Percentiles rank a stretch among this genome's conserved stretches.
Conservation (phyloP, 2,329 filamentous ascomycete species). For the Penicillium concentricum region DNA sequence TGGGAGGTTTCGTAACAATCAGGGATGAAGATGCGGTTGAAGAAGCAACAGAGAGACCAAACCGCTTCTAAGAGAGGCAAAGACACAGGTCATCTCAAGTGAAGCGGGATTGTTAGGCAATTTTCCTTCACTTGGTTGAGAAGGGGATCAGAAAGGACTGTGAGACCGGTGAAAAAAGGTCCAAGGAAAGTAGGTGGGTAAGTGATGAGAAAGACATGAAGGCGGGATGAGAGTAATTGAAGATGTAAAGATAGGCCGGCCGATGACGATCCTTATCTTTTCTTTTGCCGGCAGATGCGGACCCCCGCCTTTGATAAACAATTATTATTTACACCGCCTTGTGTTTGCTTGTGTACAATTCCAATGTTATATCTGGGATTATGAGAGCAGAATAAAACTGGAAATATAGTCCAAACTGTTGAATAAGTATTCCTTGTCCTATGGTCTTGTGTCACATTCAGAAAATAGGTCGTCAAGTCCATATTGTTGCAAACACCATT, state of each 20-base stretch:
- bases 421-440: not conserved
- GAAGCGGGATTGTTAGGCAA: not conserved
- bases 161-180: not conserved
- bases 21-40: not conserved
- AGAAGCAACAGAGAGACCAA: not conserved
- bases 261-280: constrained; percentile 8
- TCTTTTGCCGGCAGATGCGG: not conserved
- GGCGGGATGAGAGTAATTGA: not conserved
- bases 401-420: not conserved
- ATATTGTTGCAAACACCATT: not conserved
- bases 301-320: constrained; percentile 1
- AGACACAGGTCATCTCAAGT: not conserved
- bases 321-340: not conserved
- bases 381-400: not conserved
- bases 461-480: not conserved
- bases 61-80: not conserved
- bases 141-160: not conserved
- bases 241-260: not conserved
- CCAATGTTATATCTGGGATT: not conserved
- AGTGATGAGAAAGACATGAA: not conserved
- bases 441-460: not conserved
- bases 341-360: not conserved
- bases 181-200: not conserved
- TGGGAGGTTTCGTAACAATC: not conserved
- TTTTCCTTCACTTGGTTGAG: not conserved